A percentile compares a stretch with the other conserved stretches of the same genome.
phyloP scores from a whole-genome alignment of 2,329 filamentous ascomycete species.

The Colletotrichum magnum region DNA sequence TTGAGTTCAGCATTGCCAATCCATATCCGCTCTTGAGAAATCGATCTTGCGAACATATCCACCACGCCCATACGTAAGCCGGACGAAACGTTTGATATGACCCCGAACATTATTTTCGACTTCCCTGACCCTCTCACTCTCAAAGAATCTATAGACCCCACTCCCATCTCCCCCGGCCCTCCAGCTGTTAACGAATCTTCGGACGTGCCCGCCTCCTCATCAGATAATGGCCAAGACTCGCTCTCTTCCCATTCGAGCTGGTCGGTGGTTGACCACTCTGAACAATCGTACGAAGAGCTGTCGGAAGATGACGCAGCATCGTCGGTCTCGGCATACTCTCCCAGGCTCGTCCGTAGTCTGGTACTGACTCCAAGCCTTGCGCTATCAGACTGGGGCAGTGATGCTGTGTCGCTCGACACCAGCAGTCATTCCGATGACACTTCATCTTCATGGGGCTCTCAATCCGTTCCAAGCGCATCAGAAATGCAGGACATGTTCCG shows the following conservation, averaged over 20 bases:
- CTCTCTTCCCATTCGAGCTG: neutral
- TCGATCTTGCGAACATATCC: too few relatives aligned
- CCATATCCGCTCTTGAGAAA: too few relatives aligned
- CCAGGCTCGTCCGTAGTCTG: constrained; percentile 5
- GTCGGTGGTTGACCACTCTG: neutral
- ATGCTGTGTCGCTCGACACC: neutral
- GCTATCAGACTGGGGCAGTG: constrained; percentile 5
- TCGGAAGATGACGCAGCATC: constrained; percentile 5
- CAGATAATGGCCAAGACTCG: neutral
- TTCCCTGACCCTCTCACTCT: too few relatives aligned
- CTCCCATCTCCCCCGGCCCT: too few relatives aligned
- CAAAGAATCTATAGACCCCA: too few relatives aligned
- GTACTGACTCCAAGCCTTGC: constrained; percentile 1
- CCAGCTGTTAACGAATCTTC: too few relatives aligned
- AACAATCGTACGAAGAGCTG: constrained; percentile 1
- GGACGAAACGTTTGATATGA: too few relatives aligned
- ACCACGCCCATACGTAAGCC: too few relatives aligned
- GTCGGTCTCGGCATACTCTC: neutral
- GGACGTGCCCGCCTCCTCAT: neutral
- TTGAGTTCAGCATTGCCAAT: too few relatives aligned
- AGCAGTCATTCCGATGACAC: neutral
- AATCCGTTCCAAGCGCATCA: neutral
- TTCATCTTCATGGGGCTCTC: neutral
- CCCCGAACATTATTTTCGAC: too few relatives aligned
- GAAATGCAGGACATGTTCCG: neutral